Conservation (phyloP, 495 filamentous ascomycete species). For the Staphylotrichum longicolle region DNA sequence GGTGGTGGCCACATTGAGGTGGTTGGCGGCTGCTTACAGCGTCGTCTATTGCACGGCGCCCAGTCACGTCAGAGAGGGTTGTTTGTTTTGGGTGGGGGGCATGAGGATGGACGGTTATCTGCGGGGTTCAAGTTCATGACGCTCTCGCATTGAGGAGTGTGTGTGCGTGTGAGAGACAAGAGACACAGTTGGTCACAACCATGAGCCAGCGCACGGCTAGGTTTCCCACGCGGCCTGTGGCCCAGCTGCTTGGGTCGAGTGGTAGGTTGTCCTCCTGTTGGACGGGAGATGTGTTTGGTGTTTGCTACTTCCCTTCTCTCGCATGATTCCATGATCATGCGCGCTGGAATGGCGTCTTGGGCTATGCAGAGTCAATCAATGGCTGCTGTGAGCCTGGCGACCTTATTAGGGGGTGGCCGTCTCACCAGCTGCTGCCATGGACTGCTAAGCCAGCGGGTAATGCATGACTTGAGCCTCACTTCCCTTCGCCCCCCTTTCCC, state of each 20-base stretch:
- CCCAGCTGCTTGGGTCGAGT: constrained; percentile 47
- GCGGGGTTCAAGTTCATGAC: constrained; percentile 2
- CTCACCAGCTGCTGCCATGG: too few relatives aligned
- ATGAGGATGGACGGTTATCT: constrained; percentile 10
- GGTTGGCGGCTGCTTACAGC: constrained; percentile 5
- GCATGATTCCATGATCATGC: background rate
- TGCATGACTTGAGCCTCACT: background rate
- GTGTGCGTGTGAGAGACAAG: too few relatives aligned
- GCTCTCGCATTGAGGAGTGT: background rate
- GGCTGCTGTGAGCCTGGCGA: background rate
- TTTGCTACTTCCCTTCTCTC: background rate
- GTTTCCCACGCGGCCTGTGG: constrained; percentile 44
- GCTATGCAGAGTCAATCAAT: background rate
- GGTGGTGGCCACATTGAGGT: background rate
- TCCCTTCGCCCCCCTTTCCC: background rate
- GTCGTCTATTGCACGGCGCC: background rate
- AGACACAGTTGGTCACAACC: background rate
- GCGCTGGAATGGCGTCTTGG: background rate
- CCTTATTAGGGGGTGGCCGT: too few relatives aligned
- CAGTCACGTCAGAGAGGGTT: background rate
- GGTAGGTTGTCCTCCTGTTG: constrained; percentile 9
- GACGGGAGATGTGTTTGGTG: background rate
- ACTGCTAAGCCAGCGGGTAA: too few relatives aligned
- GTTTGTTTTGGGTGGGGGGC: background rate
- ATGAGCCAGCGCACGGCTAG: constrained; percentile 8